Conservation (phyloP, 1,284 basidiomycete genomes). For the Ganoderma sinense region DNA sequence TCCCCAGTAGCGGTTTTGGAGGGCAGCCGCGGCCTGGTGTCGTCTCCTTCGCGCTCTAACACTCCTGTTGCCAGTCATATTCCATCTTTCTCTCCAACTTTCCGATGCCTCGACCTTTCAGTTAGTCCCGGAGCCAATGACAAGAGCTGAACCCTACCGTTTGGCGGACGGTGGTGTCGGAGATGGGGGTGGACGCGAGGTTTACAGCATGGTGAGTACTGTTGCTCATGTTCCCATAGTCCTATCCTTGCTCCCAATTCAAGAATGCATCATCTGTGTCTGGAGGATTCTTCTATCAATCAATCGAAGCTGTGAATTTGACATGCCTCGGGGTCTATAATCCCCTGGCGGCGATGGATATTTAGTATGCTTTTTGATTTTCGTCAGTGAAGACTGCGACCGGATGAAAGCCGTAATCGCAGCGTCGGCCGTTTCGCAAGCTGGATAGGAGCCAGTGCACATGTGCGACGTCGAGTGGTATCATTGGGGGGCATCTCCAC, state of each 20-base stretch:
- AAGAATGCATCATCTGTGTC: not conserved
- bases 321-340: not conserved
- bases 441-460: not conserved
- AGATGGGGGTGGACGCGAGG: not conserved
- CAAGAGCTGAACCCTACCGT: too few relatives aligned
- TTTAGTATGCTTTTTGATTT: not conserved
- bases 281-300: not conserved
- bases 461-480: not conserved
- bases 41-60: too few relatives aligned
- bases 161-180: not conserved
- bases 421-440: not conserved
- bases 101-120: too few relatives aligned
- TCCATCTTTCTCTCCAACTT: too few relatives aligned
- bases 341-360: not conserved
- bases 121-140: too few relatives aligned
- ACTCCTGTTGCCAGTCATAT: too few relatives aligned
- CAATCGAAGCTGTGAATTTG: not conserved
- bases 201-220: not conserved
- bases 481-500: not conserved
- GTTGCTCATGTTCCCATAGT: not conserved
- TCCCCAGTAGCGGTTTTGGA: too few relatives aligned
- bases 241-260: not conserved
- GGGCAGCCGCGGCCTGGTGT: too few relatives aligned
- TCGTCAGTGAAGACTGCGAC: not conserved
- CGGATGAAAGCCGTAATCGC: not conserved